phyloP scores from a whole-genome alignment of 148 eudicot genomes.

The Dysphania ambrosioides region DNA sequence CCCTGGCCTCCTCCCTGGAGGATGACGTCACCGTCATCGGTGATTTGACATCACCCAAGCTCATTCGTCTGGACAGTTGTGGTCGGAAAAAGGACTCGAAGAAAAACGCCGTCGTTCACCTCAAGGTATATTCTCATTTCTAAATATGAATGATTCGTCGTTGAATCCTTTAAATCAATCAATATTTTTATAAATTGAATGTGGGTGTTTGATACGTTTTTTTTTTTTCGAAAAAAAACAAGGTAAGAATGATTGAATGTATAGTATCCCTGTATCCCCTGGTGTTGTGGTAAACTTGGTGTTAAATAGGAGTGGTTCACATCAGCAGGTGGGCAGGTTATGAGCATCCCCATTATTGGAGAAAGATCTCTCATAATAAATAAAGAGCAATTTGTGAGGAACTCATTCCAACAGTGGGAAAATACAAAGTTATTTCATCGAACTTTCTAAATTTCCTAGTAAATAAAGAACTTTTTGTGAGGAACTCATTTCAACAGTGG shows the following conservation, averaged over 20 bases:
- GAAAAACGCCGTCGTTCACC: slow-evolving; percentile 51
- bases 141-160: too few relatives aligned
- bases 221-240: background rate
- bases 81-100: slow-evolving; percentile 26
- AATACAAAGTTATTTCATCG: too few relatives aligned
- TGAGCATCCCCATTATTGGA: slow-evolving; percentile 13
- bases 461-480: too few relatives aligned
- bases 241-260: too few relatives aligned
- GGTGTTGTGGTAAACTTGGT: slow-evolving; percentile 26
- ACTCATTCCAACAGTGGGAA: too few relatives aligned
- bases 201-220: background rate
- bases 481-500: too few relatives aligned
- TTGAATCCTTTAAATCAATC: too few relatives aligned
- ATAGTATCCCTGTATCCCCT: too few relatives aligned
- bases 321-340: slow-evolving; percentile 45
- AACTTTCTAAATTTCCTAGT: too few relatives aligned
- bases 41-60: slow-evolving; percentile 32
- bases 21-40: slow-evolving; percentile 61
- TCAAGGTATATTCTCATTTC: slow-evolving; percentile 48
- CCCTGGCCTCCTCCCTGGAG: slow-evolving; percentile 16
- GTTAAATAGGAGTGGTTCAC: slow-evolving; percentile 67
- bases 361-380: too few relatives aligned
- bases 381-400: too few relatives aligned
- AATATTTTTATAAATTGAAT: too few relatives aligned
- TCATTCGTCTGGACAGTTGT: slow-evolving; percentile 38